phyloP scores from a whole-genome alignment of 2,329 filamentous ascomycete genomes.

The Colletotrichum tanaceti region DNA sequence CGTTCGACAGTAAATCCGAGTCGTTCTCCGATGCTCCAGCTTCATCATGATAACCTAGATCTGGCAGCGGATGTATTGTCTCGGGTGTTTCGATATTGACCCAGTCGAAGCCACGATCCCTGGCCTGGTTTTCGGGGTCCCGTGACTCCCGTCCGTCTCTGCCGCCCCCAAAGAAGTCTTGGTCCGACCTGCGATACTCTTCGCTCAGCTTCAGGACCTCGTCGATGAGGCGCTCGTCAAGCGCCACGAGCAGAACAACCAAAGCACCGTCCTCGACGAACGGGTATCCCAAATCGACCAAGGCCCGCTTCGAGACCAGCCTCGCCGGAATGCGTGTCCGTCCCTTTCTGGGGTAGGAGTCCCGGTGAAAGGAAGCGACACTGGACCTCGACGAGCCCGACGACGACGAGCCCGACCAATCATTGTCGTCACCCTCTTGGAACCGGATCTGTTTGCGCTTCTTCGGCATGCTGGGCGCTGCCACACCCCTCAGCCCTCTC shows the following conservation, averaged over 20 bases:
- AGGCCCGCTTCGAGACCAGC: slow-evolving; percentile 81
- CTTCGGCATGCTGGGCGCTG: neutral
- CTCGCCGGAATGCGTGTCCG: slow-evolving; percentile 88
- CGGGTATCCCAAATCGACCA: slow-evolving; percentile 86
- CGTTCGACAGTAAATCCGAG: neutral
- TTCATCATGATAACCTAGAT: neutral
- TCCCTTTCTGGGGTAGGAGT: slow-evolving; percentile 74
- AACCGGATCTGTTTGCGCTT: slow-evolving; percentile 20
- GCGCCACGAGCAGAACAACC: slow-evolving; percentile 82
- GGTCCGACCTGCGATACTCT: slow-evolving; percentile 1
- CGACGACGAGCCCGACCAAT: slow-evolving; percentile 9
- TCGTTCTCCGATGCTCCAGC: slow-evolving; percentile 2
- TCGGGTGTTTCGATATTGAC: neutral
- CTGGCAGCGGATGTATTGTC: neutral
- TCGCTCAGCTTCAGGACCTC: slow-evolving; percentile 86
- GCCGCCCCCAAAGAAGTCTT: neutral
- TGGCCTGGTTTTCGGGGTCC: neutral
- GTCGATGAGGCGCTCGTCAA: slow-evolving; percentile 91
- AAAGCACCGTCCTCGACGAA: slow-evolving; percentile 87
- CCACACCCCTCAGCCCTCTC: too few species aligned
- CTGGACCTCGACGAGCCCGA: slow-evolving; percentile 6
- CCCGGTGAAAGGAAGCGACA: slow-evolving; percentile 17
- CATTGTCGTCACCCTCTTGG: slow-evolving; percentile 5
- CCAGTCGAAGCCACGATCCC: slow-evolving; percentile 11
- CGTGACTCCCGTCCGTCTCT: neutral